Conservation (phyloP, 257 asterid species). For the Cinchona pubescens region DNA sequence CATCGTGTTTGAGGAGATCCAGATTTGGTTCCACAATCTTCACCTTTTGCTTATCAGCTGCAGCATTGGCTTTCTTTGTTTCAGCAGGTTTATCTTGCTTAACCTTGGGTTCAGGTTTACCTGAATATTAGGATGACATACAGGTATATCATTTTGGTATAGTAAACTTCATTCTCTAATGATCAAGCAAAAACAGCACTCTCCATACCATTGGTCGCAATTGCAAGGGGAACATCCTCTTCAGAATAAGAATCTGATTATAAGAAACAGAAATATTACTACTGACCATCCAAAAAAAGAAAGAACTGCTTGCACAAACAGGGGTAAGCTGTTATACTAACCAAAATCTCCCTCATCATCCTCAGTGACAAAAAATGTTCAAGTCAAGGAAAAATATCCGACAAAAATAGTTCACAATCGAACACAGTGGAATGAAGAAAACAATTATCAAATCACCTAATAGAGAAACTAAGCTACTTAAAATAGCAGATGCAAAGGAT, state of each 20-base stretch:
- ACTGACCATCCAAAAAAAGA: neutral
- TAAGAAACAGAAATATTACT: constrained; percentile 2
- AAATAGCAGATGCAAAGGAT: constrained; percentile 41
- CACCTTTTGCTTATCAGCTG: constrained; percentile 60
- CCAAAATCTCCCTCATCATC: constrained; percentile 38
- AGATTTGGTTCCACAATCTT: constrained; percentile 51
- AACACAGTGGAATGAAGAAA: neutral
- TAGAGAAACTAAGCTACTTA: neutral
- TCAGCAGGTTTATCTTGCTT: constrained; percentile 50
- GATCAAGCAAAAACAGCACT: neutral
- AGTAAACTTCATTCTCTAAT: too few species aligned
- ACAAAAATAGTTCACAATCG: neutral
- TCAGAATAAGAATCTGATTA: constrained; percentile 52
- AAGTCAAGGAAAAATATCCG: constrained; percentile 47
- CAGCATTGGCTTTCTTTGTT: constrained; percentile 38
- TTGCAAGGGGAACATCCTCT: constrained; percentile 40
- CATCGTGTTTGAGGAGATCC: constrained; percentile 27
- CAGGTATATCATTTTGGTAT: neutral
- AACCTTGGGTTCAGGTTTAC: constrained; percentile 35
- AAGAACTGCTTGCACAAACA: neutral
- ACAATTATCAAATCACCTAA: neutral
- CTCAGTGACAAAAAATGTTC: constrained; percentile 28
- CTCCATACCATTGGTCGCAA: constrained; percentile 47
- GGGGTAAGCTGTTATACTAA: constrained; percentile 16
- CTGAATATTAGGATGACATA: constrained; percentile 25